Percentiles rank a stretch among this genome's conserved stretches.
Evolutionary conservation across 2,329 filamentous ascomycete genomes (phyloP).

Genomic region (Fusarium acutatum): DNA sequence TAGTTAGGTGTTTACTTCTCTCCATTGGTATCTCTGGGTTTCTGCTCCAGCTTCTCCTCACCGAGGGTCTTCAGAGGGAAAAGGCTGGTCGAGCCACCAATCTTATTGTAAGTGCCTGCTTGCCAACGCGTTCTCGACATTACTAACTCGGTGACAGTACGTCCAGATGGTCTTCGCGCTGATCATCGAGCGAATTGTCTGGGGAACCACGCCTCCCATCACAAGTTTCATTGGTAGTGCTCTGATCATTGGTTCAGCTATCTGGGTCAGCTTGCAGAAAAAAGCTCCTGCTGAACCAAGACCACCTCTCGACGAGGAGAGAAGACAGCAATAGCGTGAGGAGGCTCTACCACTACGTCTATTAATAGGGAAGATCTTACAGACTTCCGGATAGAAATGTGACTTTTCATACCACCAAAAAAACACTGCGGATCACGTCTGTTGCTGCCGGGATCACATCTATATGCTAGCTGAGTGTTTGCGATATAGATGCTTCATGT

Average conservation of each 20-base stretch:
- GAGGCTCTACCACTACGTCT: accelerated
- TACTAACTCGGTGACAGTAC: constrained; percentile 36
- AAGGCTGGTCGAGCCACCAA: constrained; percentile 54
- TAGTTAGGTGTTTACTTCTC: constrained; percentile 64
- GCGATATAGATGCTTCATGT: not conserved
- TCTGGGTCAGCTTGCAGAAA: constrained; percentile 55
- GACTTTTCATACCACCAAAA: not conserved
- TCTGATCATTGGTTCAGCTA: constrained; percentile 52
- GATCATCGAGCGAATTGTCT: constrained; percentile 52
- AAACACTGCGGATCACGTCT: not conserved
- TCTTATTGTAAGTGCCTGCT: constrained; percentile 37
- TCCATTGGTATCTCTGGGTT: constrained; percentile 76
- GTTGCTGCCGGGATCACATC: accelerated
- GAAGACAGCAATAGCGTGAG: constrained; percentile 18
- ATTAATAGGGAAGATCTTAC: accelerated
- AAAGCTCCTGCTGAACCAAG: constrained; percentile 40
- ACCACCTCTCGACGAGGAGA: constrained; percentile 47
- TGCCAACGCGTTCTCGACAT: accelerated
- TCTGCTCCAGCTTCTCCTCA: constrained; percentile 80
- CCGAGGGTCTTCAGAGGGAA: constrained; percentile 75
- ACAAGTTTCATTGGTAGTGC: constrained; percentile 51
- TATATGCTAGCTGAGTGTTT: not conserved
- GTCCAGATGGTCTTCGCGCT: constrained; percentile 48
- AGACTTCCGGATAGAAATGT: accelerated
- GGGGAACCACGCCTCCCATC: constrained; percentile 52